Conservation (phyloP, 139 green algal genomes). For the Tetradesmus lagerheimii region DNA sequence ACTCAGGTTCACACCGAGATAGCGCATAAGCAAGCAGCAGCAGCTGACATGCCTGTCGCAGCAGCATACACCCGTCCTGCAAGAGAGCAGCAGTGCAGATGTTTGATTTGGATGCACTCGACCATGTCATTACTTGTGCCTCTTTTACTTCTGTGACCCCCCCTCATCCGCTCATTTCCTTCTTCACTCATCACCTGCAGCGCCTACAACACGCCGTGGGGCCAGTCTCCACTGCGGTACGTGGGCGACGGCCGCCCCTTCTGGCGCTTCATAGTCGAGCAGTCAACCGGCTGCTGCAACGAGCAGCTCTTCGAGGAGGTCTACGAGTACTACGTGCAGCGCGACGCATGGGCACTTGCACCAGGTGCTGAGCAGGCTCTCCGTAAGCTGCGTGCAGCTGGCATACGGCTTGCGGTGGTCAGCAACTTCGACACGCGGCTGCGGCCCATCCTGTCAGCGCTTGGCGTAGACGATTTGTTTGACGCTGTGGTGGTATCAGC, state of each 20-base stretch:
- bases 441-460: slow-evolving; percentile 73
- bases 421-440: slow-evolving; percentile 95
- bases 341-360: slow-evolving; percentile 68
- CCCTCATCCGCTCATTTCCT: neutral
- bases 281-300: slow-evolving; percentile 65
- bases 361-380: slow-evolving; percentile 71
- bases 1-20: no score
- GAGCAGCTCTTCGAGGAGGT: slow-evolving; percentile 63
- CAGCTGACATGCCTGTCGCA: no score
- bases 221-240: slow-evolving; percentile 64
- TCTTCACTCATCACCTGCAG: slow-evolving; percentile 6
- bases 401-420: slow-evolving; percentile 81
- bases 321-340: slow-evolving; percentile 76
- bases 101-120: no score
- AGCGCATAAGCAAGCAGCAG: no score
- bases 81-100: no score
- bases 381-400: slow-evolving; percentile 60
- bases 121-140: neutral
- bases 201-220: slow-evolving; percentile 85
- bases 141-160: neutral
- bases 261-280: slow-evolving; percentile 74
- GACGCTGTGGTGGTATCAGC: slow-evolving; percentile 85
- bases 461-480: slow-evolving; percentile 79
- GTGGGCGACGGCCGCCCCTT: slow-evolving; percentile 83
- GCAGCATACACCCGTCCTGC: neutral